phyloP scores from a whole-genome alignment of 2,329 filamentous ascomycete species.

The Beauveria varroae region DNA sequence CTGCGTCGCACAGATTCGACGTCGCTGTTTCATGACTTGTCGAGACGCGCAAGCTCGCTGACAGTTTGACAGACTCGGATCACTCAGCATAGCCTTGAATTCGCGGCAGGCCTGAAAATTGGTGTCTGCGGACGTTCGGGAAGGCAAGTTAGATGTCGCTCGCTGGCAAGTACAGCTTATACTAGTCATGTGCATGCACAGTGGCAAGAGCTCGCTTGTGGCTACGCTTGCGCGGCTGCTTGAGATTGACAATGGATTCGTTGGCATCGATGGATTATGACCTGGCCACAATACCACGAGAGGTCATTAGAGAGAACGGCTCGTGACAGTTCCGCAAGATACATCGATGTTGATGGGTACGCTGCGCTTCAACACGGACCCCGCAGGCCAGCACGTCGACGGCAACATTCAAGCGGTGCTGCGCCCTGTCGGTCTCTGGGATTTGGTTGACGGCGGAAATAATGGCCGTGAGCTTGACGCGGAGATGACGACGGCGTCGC shows the following conservation, averaged over 20 bases:
- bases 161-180: background rate
- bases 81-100: slow-evolving; percentile 19
- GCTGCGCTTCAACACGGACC: slow-evolving; percentile 43
- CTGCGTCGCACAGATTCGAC: slow-evolving; percentile 7
- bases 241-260: slow-evolving; percentile 31
- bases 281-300: slow-evolving; percentile 17
- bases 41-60: slow-evolving; percentile 20
- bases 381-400: slow-evolving; percentile 27
- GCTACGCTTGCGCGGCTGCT: slow-evolving; percentile 40
- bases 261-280: slow-evolving; percentile 38
- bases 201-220: slow-evolving; percentile 30
- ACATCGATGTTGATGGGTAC: slow-evolving; percentile 40
- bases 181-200: slow-evolving; percentile 7
- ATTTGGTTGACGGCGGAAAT: slow-evolving; percentile 29
- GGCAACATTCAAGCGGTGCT: slow-evolving; percentile 35
- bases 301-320: slow-evolving; percentile 17
- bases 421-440: slow-evolving; percentile 35
- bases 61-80: slow-evolving; percentile 14
- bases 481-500: slow-evolving; percentile 21
- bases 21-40: slow-evolving; percentile 17
- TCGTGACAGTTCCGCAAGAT: slow-evolving; percentile 44
- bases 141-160: slow-evolving; percentile 17
- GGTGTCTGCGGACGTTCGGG: slow-evolving; percentile 38
- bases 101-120: slow-evolving; percentile 28
- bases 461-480: slow-evolving; percentile 24